Evolutionary conservation across 2,329 filamentous ascomycete species (phyloP), one percentile per base, ranked within the genome.

Genomic region (Aspergillus sp.): DNA sequence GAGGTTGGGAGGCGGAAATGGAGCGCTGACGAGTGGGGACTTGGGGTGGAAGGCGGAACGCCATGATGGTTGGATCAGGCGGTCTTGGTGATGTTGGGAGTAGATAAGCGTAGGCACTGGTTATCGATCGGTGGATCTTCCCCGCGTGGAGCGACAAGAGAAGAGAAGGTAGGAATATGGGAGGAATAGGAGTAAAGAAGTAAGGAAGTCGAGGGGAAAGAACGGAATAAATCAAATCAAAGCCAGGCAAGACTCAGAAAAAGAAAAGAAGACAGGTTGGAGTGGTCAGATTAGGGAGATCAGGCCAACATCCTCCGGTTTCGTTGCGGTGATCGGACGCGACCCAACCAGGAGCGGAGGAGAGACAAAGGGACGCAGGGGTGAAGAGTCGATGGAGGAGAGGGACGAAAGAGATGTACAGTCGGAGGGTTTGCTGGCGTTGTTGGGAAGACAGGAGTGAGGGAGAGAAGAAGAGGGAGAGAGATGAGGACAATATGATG

Each of bases 21-120:
- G 70, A 68, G 19, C 65, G 66, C 53, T 65, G 66, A 50, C 66
- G 69, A 45, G 63, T 67, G 40, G 69, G 63, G 36, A 61, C 66
- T 51, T 73, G 71, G 6, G 68, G 64, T 55, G 71, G 71, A 36
- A 68, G 57, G 47, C 70, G 70, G 51, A 74, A 71, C 21, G 71
- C 71, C 71, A 74, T 74, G 45, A 17, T 54, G 56, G 56, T 29
- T 11, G 25, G 25, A 29, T 10, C 9, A 10, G 25, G n/a, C 16
- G 34, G 7, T 45, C 55, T 44, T 48, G 44, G 19, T 25, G 19
- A 13, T 48, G 25, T 32, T 44, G 32, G 50, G 13, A 32, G 41
- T 23, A 16, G 55, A 58, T 55, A 55, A 53, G 54, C 51, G 56
- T 43, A 43, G 29, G 10, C 16, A n/a, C 4, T 38, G 16, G 14